Percentiles rank a stretch among this genome's conserved stretches.
Evolutionary conservation across 805 yeast species (phyloP).

Genomic region (Zygosaccharomyces gambellarensis): DNA sequence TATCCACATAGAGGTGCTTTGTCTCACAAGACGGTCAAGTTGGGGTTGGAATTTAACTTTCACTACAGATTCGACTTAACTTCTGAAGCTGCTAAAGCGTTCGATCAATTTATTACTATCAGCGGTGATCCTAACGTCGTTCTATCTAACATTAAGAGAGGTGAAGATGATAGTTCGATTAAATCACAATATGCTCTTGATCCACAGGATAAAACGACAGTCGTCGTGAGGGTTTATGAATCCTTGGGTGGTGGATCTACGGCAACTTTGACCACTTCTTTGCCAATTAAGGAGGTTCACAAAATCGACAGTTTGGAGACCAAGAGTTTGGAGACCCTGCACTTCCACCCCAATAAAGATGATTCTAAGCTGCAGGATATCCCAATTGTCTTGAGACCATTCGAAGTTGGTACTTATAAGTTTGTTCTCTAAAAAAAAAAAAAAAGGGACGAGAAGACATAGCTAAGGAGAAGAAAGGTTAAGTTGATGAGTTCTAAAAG

Average conservation of each 20-base stretch:
- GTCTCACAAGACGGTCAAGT: conserved; percentile 57
- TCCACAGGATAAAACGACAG: conserved; percentile 42
- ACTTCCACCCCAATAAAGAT: conserved; percentile 27
- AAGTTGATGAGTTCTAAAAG: not conserved
- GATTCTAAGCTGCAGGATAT: conserved; percentile 36
- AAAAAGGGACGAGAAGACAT: not conserved
- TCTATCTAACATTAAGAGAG: conserved; percentile 75
- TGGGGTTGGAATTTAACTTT: conserved; percentile 79
- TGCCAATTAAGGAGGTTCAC: conserved; percentile 44
- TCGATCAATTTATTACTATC: conserved; percentile 34
- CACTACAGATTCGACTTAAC: conserved; percentile 26
- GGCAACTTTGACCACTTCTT: conserved; percentile 46
- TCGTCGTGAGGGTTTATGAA: conserved; percentile 78
- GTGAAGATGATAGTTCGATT: conserved; percentile 70
- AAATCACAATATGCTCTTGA: conserved; percentile 44
- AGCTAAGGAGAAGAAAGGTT: not conserved
- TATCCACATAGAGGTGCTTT: conserved; percentile 76
- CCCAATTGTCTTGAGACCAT: conserved; percentile 56
- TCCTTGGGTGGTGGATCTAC: conserved; percentile 73
- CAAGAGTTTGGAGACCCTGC: conserved; percentile 41
- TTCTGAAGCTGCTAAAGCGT: conserved; percentile 8
- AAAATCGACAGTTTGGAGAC: conserved; percentile 56
- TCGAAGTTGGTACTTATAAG: conserved; percentile 60
- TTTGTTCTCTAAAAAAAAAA: conserved; percentile 22
- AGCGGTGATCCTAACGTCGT: conserved; percentile 57